Conservation (phyloP, 139 green algal species). For the Ettlia oleoabundans region DNA sequence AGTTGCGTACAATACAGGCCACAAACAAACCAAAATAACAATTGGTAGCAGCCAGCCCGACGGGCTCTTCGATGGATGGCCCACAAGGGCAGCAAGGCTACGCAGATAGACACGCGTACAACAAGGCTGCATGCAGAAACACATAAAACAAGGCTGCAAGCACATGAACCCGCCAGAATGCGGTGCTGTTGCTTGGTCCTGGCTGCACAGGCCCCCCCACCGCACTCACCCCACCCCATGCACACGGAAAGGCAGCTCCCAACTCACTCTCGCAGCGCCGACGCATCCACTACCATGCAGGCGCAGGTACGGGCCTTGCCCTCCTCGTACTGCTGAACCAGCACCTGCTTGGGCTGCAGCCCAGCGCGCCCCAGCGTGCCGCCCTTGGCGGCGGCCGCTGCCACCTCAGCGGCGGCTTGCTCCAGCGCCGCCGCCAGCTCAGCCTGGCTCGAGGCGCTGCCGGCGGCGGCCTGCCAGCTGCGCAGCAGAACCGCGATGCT, state of each 20-base stretch:
- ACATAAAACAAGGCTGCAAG: no score
- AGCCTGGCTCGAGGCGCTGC: slow-evolving; percentile 5
- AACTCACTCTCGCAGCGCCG: slow-evolving; percentile 8
- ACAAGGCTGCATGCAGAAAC: no score
- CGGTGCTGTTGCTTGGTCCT: no score
- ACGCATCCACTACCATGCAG: slow-evolving; percentile 13
- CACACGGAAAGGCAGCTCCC: background rate
- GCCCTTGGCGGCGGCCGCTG: background rate
- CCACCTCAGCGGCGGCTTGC: background rate
- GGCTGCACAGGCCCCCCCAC: no score
- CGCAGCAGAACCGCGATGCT: slow-evolving; percentile 13
- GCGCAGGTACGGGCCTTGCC: background rate
- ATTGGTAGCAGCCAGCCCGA: no score
- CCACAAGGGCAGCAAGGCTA: no score
- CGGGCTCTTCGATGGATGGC: no score
- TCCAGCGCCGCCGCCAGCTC: slow-evolving; percentile 20
- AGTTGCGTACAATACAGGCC: no score
- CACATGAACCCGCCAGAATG: no score
- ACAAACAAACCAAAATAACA: no score
- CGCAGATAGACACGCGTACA: no score
- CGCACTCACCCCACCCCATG: no score
- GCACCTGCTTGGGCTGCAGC: slow-evolving; percentile 20
- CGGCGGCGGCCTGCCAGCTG: slow-evolving; percentile 5
- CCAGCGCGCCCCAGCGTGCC: background rate
- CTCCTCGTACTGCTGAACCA: slow-evolving; percentile 26